Percentiles rank a stretch among this genome's conserved stretches.
Evolutionary conservation across 441 rosid species (phyloP).

Genomic region (Sinapis alba): DNA sequence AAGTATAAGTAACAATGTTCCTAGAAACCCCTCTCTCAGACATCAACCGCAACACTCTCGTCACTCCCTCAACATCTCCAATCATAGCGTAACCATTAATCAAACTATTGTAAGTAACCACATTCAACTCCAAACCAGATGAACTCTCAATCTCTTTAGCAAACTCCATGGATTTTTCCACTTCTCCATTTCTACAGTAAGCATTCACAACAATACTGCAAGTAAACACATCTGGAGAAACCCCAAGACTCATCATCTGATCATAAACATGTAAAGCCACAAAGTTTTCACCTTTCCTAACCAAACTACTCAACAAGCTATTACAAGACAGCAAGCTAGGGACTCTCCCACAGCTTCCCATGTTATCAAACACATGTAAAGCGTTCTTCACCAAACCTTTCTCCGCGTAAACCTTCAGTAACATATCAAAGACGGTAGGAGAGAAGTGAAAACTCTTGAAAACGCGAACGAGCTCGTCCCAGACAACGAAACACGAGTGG

Average conservation of each 20-base stretch:
- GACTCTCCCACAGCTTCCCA: constrained; percentile 57
- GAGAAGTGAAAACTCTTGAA: constrained; percentile 62
- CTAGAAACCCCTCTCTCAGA: constrained; percentile 50
- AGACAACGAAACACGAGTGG: constrained; percentile 47
- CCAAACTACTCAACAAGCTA: constrained; percentile 69
- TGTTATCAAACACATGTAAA: constrained; percentile 87
- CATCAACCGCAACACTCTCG: constrained; percentile 54
- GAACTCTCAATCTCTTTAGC: constrained; percentile 49
- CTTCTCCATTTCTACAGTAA: constrained; percentile 56
- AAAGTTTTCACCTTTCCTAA: constrained; percentile 51
- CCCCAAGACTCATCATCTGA: constrained; percentile 62
- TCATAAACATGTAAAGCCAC: constrained; percentile 67
- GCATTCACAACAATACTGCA: constrained; percentile 77
- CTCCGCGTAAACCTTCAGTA: constrained; percentile 64
- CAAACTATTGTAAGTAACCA: constrained; percentile 70
- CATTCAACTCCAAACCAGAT: constrained; percentile 67
- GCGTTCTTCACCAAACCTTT: constrained; percentile 67
- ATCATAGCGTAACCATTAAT: constrained; percentile 67
- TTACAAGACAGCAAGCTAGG: constrained; percentile 83
- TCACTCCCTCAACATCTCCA: constrained; percentile 62
- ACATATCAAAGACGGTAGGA: constrained; percentile 80
- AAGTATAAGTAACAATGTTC: constrained; percentile 61
- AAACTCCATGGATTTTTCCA: constrained; percentile 58
- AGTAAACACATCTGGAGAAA: constrained; percentile 79
- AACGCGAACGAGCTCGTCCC: constrained; percentile 66